Conservation (phyloP, 352 stramenopile species). For the Phytopythium boreale region DNA sequence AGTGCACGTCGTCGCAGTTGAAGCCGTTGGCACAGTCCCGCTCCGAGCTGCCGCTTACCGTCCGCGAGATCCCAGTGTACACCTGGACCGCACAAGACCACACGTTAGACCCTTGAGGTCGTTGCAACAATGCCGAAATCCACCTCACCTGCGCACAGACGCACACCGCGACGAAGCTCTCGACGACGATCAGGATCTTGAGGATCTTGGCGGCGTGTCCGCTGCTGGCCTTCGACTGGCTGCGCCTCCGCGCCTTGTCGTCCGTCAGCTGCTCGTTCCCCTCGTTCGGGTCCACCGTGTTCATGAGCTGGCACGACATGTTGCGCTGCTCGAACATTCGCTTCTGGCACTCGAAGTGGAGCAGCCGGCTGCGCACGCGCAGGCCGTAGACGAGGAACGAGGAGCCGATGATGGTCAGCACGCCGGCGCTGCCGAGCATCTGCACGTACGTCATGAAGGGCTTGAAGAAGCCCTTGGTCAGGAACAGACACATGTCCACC, state of each 20-base stretch:
- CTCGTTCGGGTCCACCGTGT: not conserved
- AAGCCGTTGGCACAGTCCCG: slow-evolving; percentile 60
- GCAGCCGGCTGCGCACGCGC: slow-evolving; percentile 9
- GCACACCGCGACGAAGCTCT: slow-evolving; percentile 23
- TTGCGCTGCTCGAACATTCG: slow-evolving; percentile 1
- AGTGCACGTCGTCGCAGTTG: slow-evolving; percentile 35
- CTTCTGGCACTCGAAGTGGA: slow-evolving; percentile 2
- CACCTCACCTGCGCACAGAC: slow-evolving; percentile 24
- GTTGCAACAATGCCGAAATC: not conserved
- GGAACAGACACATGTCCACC: slow-evolving; percentile 26
- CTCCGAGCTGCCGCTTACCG: slow-evolving; percentile 14
- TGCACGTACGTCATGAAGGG: slow-evolving; percentile 23
- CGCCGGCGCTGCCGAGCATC: slow-evolving; percentile 18
- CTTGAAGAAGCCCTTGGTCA: slow-evolving; percentile 38
- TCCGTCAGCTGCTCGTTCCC: not conserved
- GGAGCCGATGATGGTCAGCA: slow-evolving; percentile 15
- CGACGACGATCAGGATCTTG: slow-evolving; percentile 28
- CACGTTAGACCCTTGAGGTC: not conserved
- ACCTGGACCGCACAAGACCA: not conserved
- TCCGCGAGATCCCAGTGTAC: not conserved
- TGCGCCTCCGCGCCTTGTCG: not conserved
- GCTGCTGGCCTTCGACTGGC: not conserved
- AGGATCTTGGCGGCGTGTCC: slow-evolving; percentile 28
- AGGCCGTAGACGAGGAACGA: slow-evolving; percentile 26
- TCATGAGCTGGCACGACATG: not conserved